A percentile compares a stretch with the other conserved stretches of the same genome.
Evolutionary conservation across 139 green algal genomes (phyloP).

Genomic region (Gonium pectorale): DNA sequence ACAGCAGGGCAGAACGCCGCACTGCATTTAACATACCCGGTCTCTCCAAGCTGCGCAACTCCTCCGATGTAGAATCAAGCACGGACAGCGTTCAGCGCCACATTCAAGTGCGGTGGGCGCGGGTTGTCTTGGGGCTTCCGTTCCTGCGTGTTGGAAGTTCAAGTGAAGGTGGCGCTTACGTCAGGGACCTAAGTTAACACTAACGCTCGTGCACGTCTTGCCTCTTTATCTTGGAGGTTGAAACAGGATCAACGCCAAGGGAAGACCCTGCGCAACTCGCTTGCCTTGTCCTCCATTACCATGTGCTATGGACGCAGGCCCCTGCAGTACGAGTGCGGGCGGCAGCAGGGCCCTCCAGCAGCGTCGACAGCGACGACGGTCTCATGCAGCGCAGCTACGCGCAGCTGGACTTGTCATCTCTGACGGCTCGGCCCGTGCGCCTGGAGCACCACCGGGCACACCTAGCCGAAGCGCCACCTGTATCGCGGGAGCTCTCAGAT

Average conservation of each 20-base stretch:
- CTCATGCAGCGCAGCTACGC: slow-evolving; percentile 35
- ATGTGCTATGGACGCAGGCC: too few species aligned
- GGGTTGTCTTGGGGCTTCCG: too few species aligned
- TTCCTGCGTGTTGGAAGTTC: too few species aligned
- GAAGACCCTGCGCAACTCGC: too few species aligned
- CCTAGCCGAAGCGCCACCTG: background rate
- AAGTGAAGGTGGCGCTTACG: too few species aligned
- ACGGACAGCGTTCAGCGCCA: slow-evolving; percentile 26
- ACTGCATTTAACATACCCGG: slow-evolving; percentile 1
- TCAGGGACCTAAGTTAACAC: too few species aligned
- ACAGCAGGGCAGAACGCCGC: background rate
- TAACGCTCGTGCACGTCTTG: too few species aligned
- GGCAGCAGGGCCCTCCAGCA: background rate
- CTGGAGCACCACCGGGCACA: background rate
- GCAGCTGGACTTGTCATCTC: slow-evolving; percentile 10
- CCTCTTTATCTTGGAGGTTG: too few species aligned
- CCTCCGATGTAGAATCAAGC: slow-evolving; percentile 33
- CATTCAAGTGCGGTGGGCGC: slow-evolving; percentile 2
- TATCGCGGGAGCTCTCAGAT: too few species aligned
- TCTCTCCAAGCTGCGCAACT: slow-evolving; percentile 36
- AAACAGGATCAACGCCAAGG: too few species aligned
- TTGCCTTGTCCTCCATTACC: too few species aligned
- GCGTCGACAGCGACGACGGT: slow-evolving; percentile 11
- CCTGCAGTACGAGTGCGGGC: too few species aligned
- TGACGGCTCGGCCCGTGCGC: slow-evolving; percentile 17